Conservation (phyloP, 2,329 filamentous ascomycete genomes). For the Trichoderma sp. region DNA sequence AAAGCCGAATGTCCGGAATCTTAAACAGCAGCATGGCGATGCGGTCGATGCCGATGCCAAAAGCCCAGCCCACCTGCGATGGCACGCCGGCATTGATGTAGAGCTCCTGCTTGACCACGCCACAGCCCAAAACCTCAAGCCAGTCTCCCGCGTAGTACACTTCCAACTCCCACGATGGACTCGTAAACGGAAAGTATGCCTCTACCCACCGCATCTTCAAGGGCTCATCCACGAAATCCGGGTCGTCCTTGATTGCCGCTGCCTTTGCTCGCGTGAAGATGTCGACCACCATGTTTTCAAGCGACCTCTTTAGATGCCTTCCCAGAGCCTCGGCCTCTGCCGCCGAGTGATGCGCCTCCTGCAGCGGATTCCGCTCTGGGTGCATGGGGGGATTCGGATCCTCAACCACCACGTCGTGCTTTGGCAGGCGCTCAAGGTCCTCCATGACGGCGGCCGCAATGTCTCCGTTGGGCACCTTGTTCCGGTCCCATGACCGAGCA, state of each 20-base stretch:
- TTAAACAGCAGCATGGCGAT: slow-evolving; percentile 98
- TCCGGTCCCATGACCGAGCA: slow-evolving; percentile 83
- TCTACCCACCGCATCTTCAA: slow-evolving; percentile 92
- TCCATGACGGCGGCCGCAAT: slow-evolving; percentile 68
- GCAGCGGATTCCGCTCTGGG: slow-evolving; percentile 79
- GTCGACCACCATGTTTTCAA: slow-evolving; percentile 88
- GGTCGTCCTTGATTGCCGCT: slow-evolving; percentile 60
- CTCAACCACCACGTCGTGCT: slow-evolving; percentile 75
- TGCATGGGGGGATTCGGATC: slow-evolving; percentile 82
- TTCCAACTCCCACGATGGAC: slow-evolving; percentile 93
- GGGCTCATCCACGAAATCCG: slow-evolving; percentile 64
- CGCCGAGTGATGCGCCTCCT: slow-evolving; percentile 68
- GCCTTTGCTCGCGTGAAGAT: slow-evolving; percentile 80
- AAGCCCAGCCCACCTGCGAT: slow-evolving; percentile 86
- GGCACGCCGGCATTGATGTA: slow-evolving; percentile 77
- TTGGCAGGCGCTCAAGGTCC: slow-evolving; percentile 72
- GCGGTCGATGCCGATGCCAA: slow-evolving; percentile 89
- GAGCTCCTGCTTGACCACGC: slow-evolving; percentile 82
- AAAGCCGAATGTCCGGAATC: slow-evolving; percentile 93
- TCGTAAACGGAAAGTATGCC: slow-evolving; percentile 97
- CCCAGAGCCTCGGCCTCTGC: slow-evolving; percentile 83
- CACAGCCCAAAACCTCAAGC: slow-evolving; percentile 95
- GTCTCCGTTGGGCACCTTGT: slow-evolving; percentile 58
- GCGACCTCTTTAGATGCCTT: slow-evolving; percentile 82
- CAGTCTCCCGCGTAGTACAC: slow-evolving; percentile 93